Evolutionary conservation across 345 rosid genomes (phyloP).

Genomic region (Isatis tinctoria): DNA sequence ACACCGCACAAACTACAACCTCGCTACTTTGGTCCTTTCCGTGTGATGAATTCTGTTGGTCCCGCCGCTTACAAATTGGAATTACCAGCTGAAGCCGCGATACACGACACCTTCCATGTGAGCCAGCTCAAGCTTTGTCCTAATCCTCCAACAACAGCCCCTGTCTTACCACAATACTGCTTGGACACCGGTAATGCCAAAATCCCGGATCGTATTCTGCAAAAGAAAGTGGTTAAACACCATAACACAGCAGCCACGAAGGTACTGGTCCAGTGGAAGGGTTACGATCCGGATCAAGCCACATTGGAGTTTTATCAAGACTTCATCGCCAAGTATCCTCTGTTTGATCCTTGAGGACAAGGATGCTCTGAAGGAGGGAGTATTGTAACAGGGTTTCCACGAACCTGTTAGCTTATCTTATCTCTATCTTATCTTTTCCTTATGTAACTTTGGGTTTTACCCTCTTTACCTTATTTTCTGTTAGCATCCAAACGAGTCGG

Average conservation of each 20-base stretch:
- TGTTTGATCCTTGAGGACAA: neutral
- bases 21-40: neutral
- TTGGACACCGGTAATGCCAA: fast-evolving
- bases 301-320: neutral
- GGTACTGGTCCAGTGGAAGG: neutral
- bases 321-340: neutral
- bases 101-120: neutral
- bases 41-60: fast-evolving
- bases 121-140: neutral
- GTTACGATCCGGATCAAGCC: fast-evolving
- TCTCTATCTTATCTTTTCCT: too few species aligned
- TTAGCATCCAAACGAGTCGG: too few species aligned
- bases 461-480: too few species aligned
- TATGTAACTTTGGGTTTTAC: too few species aligned
- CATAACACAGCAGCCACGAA: neutral
- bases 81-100: fast-evolving
- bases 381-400: neutral
- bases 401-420: too few species aligned
- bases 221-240: neutral
- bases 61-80: fast-evolving
- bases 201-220: neutral
- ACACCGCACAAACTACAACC: neutral
- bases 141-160: fast-evolving
- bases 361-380: neutral
- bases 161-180: fast-evolving